These are phyloP conservation scores for Lobosporangium transversale DNA, from an alignment of 192 early-diverging fungal species.

Conservation along the genomic window DNA sequence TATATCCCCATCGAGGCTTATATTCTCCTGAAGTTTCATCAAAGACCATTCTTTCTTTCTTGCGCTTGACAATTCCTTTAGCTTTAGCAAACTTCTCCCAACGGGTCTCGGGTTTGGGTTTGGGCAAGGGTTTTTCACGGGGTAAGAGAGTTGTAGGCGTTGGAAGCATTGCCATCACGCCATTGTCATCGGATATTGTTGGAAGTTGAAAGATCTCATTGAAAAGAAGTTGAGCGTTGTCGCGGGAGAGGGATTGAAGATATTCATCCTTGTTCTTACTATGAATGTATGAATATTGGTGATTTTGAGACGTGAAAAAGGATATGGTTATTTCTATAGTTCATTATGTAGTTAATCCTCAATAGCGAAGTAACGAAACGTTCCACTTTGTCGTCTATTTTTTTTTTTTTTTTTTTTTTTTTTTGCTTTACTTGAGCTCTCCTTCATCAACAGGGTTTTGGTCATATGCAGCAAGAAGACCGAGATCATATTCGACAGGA, in stretches of 20 bases:
- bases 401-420: no score
- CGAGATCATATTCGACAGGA: conserved; percentile 89
- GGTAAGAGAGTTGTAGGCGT: conserved; percentile 73
- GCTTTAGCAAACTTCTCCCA: conserved; percentile 99
- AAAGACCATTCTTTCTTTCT: conserved; percentile 83
- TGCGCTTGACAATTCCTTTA: conserved; percentile 92
- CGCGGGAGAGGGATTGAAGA: conserved; percentile 74
- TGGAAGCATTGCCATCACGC: conserved; percentile 85
- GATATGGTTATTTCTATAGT: no score
- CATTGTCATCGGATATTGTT: conserved; percentile 68
- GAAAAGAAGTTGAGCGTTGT: conserved; percentile 86
- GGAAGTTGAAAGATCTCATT: conserved; percentile 90
- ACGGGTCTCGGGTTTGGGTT: conserved; percentile 88
- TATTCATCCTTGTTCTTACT: conserved; percentile 66
- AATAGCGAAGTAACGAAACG: no score
- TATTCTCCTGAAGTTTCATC: conserved; percentile 88
- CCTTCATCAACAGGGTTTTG: conserved; percentile 79
- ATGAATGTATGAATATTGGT: no score
- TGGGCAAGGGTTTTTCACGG: conserved; percentile 93
- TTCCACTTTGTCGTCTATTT: no score
- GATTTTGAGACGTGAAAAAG: no score
- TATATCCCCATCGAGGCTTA: conserved; percentile 91
- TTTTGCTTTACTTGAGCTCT: conserved; percentile 59
- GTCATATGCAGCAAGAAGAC: conserved; percentile 85
- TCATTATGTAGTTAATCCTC: no score